Percentiles rank a stretch among this genome's conserved stretches.
These are phyloP conservation scores for Diaporthe caulivora DNA, from an alignment of 2,329 filamentous ascomycete species.

Conservation along the genomic window DNA sequence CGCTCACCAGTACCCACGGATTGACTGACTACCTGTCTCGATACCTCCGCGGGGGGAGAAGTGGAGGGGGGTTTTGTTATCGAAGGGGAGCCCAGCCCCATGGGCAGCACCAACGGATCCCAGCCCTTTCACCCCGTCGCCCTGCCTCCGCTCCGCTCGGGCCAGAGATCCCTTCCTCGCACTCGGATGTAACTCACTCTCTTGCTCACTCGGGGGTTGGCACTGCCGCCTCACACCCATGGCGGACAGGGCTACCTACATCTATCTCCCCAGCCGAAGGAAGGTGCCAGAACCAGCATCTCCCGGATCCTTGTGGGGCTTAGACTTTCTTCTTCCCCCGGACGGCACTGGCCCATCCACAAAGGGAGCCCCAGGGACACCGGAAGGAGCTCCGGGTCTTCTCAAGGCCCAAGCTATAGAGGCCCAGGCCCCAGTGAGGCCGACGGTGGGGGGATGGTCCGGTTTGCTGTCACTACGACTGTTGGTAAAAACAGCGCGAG, in stretches of 20 bases:
- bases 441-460: not conserved
- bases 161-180: slow-evolving; percentile 17
- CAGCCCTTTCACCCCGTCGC: not conserved
- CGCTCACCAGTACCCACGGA: slow-evolving; percentile 9
- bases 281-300: slow-evolving; percentile 23
- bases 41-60: not conserved
- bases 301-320: slow-evolving; percentile 22
- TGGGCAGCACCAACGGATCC: not conserved
- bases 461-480: not conserved
- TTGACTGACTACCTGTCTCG: not conserved
- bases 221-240: slow-evolving; percentile 3
- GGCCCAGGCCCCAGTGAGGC: not conserved
- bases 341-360: not conserved
- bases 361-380: not conserved
- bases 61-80: not conserved
- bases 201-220: not conserved
- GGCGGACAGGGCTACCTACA: slow-evolving; percentile 1
- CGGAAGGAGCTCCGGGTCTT: not conserved
- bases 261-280: slow-evolving; percentile 9
- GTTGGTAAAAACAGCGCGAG: slow-evolving; percentile 21
- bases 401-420: not conserved
- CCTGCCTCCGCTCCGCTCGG: slow-evolving; percentile 30
- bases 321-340: not conserved
- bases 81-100: not conserved
- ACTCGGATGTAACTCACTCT: not conserved